Conservation (phyloP, 768 basidiomycete genomes). For the Candolleomyces eurysporus region DNA sequence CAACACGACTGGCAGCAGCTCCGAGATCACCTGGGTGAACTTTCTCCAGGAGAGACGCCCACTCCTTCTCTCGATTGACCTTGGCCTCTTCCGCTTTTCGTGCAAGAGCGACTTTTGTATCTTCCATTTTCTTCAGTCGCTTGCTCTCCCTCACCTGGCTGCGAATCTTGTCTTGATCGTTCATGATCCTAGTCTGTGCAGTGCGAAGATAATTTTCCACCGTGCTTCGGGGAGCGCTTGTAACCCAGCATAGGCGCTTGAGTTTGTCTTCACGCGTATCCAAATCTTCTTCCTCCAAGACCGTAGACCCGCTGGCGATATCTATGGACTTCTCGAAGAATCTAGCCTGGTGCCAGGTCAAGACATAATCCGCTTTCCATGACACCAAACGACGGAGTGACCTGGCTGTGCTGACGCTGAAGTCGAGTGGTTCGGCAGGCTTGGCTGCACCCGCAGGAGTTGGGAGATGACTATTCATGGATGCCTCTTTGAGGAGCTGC, state of each 20-base stretch:
- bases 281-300: constrained; percentile 47
- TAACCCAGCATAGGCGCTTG: constrained; percentile 47
- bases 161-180: constrained; percentile 43
- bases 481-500: constrained; percentile 51
- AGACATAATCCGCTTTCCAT: constrained; percentile 60
- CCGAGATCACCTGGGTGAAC: constrained; percentile 56
- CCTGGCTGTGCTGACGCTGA: constrained; percentile 32
- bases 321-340: constrained; percentile 58
- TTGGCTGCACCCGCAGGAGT: constrained; percentile 16
- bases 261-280: constrained; percentile 32
- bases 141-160: constrained; percentile 32
- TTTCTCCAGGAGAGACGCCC: constrained; percentile 54
- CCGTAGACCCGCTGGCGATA: constrained; percentile 37
- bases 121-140: constrained; percentile 34
- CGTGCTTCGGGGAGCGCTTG: constrained; percentile 52
- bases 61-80: constrained; percentile 58
- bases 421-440: constrained; percentile 17
- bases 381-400: constrained; percentile 56
- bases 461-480: constrained; percentile 27
- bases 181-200: constrained; percentile 34
- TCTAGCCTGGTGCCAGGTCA: constrained; percentile 67
- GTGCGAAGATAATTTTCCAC: constrained; percentile 44
- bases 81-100: constrained; percentile 66
- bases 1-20: constrained; percentile 48
- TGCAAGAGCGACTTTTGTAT: constrained; percentile 52